Conservation (phyloP, 768 basidiomycete species). For the Rhizopogon salebrosus region DNA sequence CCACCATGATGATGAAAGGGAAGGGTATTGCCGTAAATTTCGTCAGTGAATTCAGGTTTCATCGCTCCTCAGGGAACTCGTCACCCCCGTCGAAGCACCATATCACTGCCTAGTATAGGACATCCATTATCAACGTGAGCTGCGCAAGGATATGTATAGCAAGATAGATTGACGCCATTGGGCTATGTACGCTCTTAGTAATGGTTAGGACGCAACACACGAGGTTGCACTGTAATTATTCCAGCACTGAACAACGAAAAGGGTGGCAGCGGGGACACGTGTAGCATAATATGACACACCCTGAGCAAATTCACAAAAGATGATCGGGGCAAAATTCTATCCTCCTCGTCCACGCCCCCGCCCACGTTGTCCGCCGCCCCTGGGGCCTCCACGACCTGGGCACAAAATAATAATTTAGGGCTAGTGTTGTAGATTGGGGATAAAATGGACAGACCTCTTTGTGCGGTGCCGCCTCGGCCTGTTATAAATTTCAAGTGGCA, state of each 20-base stretch:
- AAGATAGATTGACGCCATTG: background rate
- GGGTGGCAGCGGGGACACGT: background rate
- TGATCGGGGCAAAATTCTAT: conserved; percentile 8
- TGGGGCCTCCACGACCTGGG: conserved; percentile 23
- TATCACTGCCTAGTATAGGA: background rate
- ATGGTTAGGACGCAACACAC: background rate
- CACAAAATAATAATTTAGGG: background rate
- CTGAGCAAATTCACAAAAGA: background rate
- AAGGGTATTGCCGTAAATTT: background rate
- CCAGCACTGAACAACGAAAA: background rate
- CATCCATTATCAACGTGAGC: background rate
- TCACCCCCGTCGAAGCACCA: background rate
- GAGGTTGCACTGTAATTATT: background rate
- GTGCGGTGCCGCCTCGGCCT: conserved; percentile 37
- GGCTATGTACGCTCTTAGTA: background rate
- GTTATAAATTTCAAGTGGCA: background rate
- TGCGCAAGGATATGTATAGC: background rate
- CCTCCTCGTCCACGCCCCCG: conserved; percentile 29
- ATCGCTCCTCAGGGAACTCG: background rate
- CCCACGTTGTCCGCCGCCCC: conserved; percentile 24
- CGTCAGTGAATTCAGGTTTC: background rate
- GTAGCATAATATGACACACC: background rate
- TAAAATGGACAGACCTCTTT: conserved; percentile 30
- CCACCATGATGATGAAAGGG: background rate
- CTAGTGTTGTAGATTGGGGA: background rate